Conservation (phyloP, 1,284 basidiomycete genomes). For the Psilocybe mexicana region DNA sequence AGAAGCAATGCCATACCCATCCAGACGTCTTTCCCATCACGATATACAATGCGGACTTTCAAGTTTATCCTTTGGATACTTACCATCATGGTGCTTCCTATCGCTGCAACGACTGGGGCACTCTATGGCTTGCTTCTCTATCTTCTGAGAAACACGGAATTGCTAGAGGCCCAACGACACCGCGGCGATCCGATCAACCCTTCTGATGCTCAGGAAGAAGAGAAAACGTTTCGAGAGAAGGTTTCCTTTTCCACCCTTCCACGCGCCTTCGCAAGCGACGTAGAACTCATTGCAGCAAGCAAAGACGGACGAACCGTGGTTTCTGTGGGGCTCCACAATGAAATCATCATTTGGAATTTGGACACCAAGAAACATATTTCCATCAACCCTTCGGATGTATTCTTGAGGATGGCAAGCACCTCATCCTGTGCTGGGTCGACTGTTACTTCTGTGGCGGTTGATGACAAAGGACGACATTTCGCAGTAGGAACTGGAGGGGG, state of each 20-base stretch:
- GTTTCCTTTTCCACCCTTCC: conserved; percentile 72
- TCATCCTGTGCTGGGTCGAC: conserved; percentile 45
- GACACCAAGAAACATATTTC: conserved; percentile 42
- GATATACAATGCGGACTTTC: conserved; percentile 48
- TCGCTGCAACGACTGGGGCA: conserved; percentile 71
- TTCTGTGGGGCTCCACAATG: conserved; percentile 78
- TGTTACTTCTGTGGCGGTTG: conserved; percentile 61
- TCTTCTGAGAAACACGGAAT: conserved; percentile 88
- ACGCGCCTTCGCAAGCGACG: conserved; percentile 75
- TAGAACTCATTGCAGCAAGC: conserved; percentile 78
- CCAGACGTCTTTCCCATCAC: conserved; percentile 38
- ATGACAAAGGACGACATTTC: conserved; percentile 54
- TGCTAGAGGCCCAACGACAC: conserved; percentile 83
- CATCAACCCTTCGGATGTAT: conserved; percentile 53
- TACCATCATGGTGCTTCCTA: conserved; percentile 86
- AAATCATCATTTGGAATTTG: conserved; percentile 66
- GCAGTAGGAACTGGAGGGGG: conserved; percentile 69
- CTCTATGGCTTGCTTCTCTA: conserved; percentile 86
- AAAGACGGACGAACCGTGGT: conserved; percentile 63
- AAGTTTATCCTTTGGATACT: conserved; percentile 69
- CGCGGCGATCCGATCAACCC: conserved; percentile 43
- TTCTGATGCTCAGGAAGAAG: conserved; percentile 28
- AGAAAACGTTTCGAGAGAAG: conserved; percentile 42
- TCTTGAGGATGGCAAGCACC: conserved; percentile 48
- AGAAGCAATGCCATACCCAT: conserved; percentile 19